Evolutionary conservation across 306 rosid genomes (phyloP), one percentile per base, ranked within the genome.

Genomic region (Dalbergia oliveri): DNA sequence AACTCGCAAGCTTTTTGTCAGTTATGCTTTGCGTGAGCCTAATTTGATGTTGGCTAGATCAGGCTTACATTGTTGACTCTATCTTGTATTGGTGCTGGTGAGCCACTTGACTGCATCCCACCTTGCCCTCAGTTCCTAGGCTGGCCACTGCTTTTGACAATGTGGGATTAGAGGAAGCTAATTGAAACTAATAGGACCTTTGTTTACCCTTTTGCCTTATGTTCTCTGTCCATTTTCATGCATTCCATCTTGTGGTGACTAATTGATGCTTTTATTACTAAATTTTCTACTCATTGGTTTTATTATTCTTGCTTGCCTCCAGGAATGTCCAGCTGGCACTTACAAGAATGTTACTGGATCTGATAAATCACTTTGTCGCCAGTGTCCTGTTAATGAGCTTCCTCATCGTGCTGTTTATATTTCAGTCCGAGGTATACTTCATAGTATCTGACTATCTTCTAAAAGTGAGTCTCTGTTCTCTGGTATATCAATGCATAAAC

Each of bases 281-380:
- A 23, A 34, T 31, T 75, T 72, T 74, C 35, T 23, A 71, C 73
- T 84, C 45, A 59, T 31, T 16, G 69, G 65, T 59, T 70, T 74
- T 39, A n/a, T 72, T 23, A 57, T 72, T 68, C 76, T 60, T 74
- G 81, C 74, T 73, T 78, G 49, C 66, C 73, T 82, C 75, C 89
- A 96, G 99, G 97, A 87, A 91, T 93, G 99, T 85, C 98, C 99
- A 8, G 87, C 84, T 60, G 99, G 99, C 72, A 96, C 99, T 69
- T 96, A 86, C 79, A 96, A 93, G 92, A 90, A 93, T 87, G 89
- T 83, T 63, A 83, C 86, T 75, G 99, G 99, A 83, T 93, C 99
- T 72, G 97, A 93, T 84, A 80, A 47, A 75, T 82, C 83, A 67
- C 99, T 96, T 82, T 96, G 99, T 83, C 90, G 9, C 70, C 79